phyloP scores from a whole-genome alignment of 169 alveolate species.

The Plasmodium gonderi region DNA sequence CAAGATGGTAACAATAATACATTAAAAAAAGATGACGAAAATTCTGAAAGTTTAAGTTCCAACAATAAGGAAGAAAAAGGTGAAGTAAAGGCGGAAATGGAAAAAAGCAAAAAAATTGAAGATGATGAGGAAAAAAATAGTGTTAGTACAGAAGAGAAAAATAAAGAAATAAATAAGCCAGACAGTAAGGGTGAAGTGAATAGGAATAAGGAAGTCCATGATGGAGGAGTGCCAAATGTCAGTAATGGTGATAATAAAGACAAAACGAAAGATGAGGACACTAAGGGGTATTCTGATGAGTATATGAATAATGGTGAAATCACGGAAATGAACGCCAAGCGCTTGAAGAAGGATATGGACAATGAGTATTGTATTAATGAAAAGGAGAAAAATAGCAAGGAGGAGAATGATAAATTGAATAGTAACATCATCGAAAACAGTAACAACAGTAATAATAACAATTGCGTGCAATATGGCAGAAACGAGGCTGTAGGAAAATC shows the following conservation, averaged over 20 bases:
- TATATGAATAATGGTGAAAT: neutral
- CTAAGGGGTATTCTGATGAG: conserved; percentile 16
- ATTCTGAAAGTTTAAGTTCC: conserved; percentile 4
- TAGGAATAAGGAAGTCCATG: neutral
- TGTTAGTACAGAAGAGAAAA: conserved; percentile 3
- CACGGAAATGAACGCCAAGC: conserved; percentile 33
- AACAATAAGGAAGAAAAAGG: conserved; percentile 3
- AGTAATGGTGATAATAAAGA: conserved; percentile 3
- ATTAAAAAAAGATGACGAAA: conserved; percentile 28
- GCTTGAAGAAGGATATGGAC: conserved; percentile 49
- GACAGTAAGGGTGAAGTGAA: neutral
- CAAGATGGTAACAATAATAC: conserved; percentile 12
- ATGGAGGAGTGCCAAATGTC: neutral
- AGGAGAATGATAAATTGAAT: neutral
- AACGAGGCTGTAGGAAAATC: conserved; percentile 7
- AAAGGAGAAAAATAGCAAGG: conserved; percentile 18
- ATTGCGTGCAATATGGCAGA: neutral
- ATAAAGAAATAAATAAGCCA: neutral
- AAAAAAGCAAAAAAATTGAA: conserved; percentile 36
- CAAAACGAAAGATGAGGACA: conserved; percentile 25
- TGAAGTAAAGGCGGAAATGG: conserved; percentile 6
- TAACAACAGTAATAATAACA: neutral
- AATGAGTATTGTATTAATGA: conserved; percentile 1
- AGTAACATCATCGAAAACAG: neutral
- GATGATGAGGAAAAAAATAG: neutral